Base-by-base conservation (phyloP, 164 flowering plant genomes). In the Protea cynaroides region DNA sequence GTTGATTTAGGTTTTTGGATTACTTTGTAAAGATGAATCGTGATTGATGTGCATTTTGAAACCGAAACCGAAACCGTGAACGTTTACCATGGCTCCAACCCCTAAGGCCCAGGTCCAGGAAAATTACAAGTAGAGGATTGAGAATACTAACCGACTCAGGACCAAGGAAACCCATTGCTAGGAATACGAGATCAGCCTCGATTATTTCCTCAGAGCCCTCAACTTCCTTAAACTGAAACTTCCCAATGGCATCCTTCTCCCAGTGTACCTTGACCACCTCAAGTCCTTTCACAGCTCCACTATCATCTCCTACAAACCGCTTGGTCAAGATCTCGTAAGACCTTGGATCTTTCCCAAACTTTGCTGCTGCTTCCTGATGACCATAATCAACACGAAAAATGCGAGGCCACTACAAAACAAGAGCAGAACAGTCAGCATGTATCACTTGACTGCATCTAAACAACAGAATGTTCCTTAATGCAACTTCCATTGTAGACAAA, bases 131-230 rank as follows among this genome's bases (percentile, higher is more conserved):
- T 15, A n/a, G 17, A 18, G 6, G 19, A 29, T 29, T 29, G 52
- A 47, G n/a, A 47, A 18, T 18, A 47, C 52, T 47, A 14, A 47
- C 52, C 52, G 62, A n/a, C 46, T 19, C 44, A 12, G 62, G 62
- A 19, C 46, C 43, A 19, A 23, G 21, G 44, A 59, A 59, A 8
- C 62, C 62, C 62, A 59, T 59, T 7, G 62, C 62, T 8, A 59
- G 62, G 24, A 59, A 12, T 8, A 59, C 44, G 15, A 59, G 62
- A 15, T 59, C 62, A 10, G 44, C 62, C 23, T 59, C 46, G 1
- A 34, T 34, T 19, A 18, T 23, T 12, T 29, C 22, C 46, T 59
- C 62, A 23, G 62, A 34, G 62, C 62, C 62, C 62, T n/a, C 24
- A n/a, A 34, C 23, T 38, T 59, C 62, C 62, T 34, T 19, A 10